Base-by-base conservation (phyloP, 192 early-diverging fungal genomes). In the Coemansia sp. region DNA sequence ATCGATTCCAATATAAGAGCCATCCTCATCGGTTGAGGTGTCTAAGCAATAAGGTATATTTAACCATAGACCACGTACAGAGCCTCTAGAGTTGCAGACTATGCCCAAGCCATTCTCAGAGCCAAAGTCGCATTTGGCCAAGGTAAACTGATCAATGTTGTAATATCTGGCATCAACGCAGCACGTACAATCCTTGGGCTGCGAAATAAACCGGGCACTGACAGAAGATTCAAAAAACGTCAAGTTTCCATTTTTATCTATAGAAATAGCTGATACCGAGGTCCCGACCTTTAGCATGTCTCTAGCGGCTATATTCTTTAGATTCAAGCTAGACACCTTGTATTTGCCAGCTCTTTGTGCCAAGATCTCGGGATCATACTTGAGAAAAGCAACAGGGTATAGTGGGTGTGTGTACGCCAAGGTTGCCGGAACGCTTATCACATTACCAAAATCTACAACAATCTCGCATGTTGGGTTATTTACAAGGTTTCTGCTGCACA, bases 1-100 rank as follows among this genome's bases (percentile, higher is more conserved):
- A 28, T 78, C 76, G 12, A 78, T 15, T 2, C 76, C 76, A 52
- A 78, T 18, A 3, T 5, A 15, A 17, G 5, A 17, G 14, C 20
- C 15, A 0, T 6, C 1, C n/a, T 53, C 51, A 11, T 5, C 20
- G 11, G 5, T 17, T 20, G 5, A 17, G 1, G 20, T 53, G 22
- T 28, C 22, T 28, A 28, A 17, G 51, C 51, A 53, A 5, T 15
- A 8, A 17, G 51, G 51, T 5, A 53, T 15, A 12, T 53, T 6
- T 15, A 53, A 5, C 51, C 6, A 53, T 5, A 53, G 15, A 17
- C 51, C 51, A 17, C 51, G 20, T 22, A 53, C 51, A 17, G 20
- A 17, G 8, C 51, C 51, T 15, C 51, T 53, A 5, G 51, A 6
- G 20, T 53, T 15, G 51, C 51, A 53, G 17, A 53, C 20, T 53